Evolutionary conservation across 1,139 yeast genomes (phyloP).

Genomic region (Yamadazyma atlantica): DNA sequence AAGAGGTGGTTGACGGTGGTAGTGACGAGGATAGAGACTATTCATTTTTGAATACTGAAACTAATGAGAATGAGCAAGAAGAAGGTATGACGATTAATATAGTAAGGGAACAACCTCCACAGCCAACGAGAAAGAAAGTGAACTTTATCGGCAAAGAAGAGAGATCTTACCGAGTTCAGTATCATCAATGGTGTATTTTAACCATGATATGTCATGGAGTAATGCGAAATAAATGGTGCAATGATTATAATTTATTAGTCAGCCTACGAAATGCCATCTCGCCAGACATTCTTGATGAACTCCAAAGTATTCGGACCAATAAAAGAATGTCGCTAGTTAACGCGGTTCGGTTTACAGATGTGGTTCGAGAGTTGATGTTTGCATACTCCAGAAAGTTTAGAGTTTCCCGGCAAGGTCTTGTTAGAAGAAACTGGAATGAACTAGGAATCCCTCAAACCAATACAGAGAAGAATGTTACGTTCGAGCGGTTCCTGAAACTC

Average conservation of each 20-base stretch:
- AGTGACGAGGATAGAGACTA: constrained; percentile 12
- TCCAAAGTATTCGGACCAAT: constrained; percentile 33
- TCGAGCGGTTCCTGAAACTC: constrained; percentile 38
- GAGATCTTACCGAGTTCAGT: constrained; percentile 43
- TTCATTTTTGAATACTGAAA: constrained; percentile 8
- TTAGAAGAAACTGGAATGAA: constrained; percentile 63
- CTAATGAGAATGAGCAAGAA: constrained; percentile 1
- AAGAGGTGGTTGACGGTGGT: neutral
- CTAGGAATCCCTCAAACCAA: constrained; percentile 26
- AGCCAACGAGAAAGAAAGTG: constrained; percentile 16
- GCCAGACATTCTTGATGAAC: constrained; percentile 42
- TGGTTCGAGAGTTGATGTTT: constrained; percentile 61
- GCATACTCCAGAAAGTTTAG: constrained; percentile 62
- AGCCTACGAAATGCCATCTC: constrained; percentile 47
- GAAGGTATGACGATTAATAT: constrained; percentile 18
- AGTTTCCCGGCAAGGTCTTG: constrained; percentile 43
- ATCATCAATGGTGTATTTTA: constrained; percentile 63
- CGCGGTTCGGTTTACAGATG: constrained; percentile 74
- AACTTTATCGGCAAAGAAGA: constrained; percentile 53
- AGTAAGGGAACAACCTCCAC: constrained; percentile 7
- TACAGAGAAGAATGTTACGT: constrained; percentile 22
- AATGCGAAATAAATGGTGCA: constrained; percentile 74
- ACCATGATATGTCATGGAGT: constrained; percentile 65
- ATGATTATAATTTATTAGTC: constrained; percentile 42
- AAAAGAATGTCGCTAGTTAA: constrained; percentile 42